Percentiles rank a stretch among this genome's conserved stretches.
These are phyloP conservation scores for Trichoderma breve DNA, from an alignment of 2,329 filamentous ascomycete genomes.

Conservation along the genomic window DNA sequence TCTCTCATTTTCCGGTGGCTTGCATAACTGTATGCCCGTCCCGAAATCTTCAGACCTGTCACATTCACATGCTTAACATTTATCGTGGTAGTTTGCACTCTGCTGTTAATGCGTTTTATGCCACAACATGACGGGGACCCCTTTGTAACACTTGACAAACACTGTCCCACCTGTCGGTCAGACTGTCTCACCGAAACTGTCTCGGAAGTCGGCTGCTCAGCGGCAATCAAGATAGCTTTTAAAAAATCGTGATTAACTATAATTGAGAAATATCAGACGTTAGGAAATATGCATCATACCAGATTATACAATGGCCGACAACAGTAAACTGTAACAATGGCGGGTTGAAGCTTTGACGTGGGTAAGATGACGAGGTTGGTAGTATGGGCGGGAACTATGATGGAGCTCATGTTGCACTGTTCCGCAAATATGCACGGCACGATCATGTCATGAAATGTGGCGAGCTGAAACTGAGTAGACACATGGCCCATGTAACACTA, in stretches of 20 bases:
- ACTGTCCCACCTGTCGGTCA: no score
- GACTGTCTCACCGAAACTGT: background rate
- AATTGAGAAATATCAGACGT: background rate
- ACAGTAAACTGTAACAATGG: background rate
- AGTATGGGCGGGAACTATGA: background rate
- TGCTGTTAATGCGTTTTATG: no score
- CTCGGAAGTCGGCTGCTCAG: background rate
- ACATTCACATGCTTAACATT: background rate
- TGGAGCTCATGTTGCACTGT: background rate
- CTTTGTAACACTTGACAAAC: no score
- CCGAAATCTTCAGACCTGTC: background rate
- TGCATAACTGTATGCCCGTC: background rate
- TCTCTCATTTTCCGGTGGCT: background rate
- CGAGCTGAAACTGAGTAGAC: background rate
- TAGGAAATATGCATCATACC: background rate
- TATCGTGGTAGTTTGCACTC: background rate
- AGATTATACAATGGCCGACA: background rate
- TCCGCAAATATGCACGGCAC: background rate
- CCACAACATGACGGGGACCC: background rate
- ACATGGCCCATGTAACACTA: background rate
- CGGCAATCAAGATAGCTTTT: background rate
- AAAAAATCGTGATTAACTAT: background rate
- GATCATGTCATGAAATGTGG: background rate
- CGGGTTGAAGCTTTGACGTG: background rate
- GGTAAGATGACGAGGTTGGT: background rate